phyloP scores from a whole-genome alignment of 2,329 filamentous ascomycete species.

The Fonsecaea multimorphosa region DNA sequence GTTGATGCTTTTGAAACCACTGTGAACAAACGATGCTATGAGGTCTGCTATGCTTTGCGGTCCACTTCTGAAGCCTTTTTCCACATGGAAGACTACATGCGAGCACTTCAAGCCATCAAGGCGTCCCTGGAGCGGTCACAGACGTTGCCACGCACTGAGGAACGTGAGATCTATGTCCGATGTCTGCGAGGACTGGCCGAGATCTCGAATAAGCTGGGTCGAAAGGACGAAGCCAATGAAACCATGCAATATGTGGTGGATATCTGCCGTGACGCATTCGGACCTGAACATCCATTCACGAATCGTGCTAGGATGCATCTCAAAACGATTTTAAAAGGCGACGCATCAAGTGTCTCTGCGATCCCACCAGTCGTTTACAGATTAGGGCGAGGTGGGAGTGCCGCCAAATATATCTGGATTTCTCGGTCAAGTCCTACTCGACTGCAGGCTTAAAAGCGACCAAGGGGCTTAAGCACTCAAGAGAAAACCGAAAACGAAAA shows the following conservation, averaged over 20 bases:
- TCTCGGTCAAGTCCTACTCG: slow-evolving; percentile 38
- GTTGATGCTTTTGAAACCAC: slow-evolving; percentile 40
- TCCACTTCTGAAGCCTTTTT: slow-evolving; percentile 40
- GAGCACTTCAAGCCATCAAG: slow-evolving; percentile 37
- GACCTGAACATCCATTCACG: slow-evolving; percentile 39
- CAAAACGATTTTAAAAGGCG: slow-evolving; percentile 38
- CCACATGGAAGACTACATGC: slow-evolving; percentile 35
- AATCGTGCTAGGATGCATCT: slow-evolving; percentile 39
- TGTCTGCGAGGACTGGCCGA: slow-evolving; percentile 39
- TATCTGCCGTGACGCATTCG: slow-evolving; percentile 37
- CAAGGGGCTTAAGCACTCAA: not conserved
- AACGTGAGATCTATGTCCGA: slow-evolving; percentile 40
- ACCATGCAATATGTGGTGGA: slow-evolving; percentile 40
- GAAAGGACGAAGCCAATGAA: slow-evolving; percentile 35
- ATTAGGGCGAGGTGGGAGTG: slow-evolving; percentile 37
- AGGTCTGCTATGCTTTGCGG: slow-evolving; percentile 38
- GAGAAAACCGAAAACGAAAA: not conserved
- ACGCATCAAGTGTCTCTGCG: slow-evolving; percentile 26
- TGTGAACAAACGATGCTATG: slow-evolving; percentile 36
- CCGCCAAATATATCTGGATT: slow-evolving; percentile 40
- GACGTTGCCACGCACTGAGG: slow-evolving; percentile 33
- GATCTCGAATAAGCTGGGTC: slow-evolving; percentile 36
- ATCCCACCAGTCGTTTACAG: slow-evolving; percentile 40
- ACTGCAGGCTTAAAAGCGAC: slow-evolving; percentile 32
- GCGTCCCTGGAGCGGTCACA: slow-evolving; percentile 35